Percentiles rank a stretch among this genome's conserved stretches.
Evolutionary conservation across 2,329 filamentous ascomycete genomes (phyloP).

Genomic region (Pyrenochaeta sp.): DNA sequence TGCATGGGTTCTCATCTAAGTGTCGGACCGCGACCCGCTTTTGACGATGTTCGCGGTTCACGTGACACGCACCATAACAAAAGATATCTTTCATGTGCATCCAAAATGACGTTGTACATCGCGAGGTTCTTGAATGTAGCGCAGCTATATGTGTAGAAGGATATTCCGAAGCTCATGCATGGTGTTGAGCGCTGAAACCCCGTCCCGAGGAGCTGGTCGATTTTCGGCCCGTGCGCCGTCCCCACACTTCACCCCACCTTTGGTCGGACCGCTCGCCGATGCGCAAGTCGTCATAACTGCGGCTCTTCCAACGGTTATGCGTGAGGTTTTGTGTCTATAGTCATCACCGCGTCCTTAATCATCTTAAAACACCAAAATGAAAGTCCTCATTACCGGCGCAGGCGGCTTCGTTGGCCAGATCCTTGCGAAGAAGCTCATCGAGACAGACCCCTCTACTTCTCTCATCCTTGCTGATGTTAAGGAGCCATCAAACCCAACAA

Average conservation of each 20-base stretch:
- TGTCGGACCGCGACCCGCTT: not conserved
- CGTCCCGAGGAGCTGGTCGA: not conserved
- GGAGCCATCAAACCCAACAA: conserved; percentile 57
- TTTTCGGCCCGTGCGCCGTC: conserved; percentile 21
- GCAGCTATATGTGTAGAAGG: too few species aligned
- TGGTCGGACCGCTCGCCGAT: conserved; percentile 20
- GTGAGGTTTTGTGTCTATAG: not conserved
- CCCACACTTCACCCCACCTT: conserved; percentile 19
- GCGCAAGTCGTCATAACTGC: conserved; percentile 2
- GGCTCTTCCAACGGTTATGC: not conserved
- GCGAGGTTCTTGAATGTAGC: too few species aligned
- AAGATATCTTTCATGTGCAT: not conserved
- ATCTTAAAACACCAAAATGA: conserved; percentile 24
- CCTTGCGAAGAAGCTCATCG: conserved; percentile 64
- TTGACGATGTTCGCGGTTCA: not conserved
- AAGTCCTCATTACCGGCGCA: conserved; percentile 70
- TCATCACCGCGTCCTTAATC: too few species aligned
- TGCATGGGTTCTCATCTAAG: not conserved
- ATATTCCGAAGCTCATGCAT: too few species aligned
- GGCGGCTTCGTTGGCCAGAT: conserved; percentile 72
- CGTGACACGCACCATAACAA: not conserved
- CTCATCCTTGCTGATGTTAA: conserved; percentile 67
- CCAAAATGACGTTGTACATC: not conserved
- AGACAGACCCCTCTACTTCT: conserved; percentile 53
- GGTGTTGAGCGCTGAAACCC: not conserved